Evolutionary conservation across 2,329 filamentous ascomycete genomes (phyloP), one percentile per base, ranked within the genome.

Genomic region (Mollisiaceae sp.): DNA sequence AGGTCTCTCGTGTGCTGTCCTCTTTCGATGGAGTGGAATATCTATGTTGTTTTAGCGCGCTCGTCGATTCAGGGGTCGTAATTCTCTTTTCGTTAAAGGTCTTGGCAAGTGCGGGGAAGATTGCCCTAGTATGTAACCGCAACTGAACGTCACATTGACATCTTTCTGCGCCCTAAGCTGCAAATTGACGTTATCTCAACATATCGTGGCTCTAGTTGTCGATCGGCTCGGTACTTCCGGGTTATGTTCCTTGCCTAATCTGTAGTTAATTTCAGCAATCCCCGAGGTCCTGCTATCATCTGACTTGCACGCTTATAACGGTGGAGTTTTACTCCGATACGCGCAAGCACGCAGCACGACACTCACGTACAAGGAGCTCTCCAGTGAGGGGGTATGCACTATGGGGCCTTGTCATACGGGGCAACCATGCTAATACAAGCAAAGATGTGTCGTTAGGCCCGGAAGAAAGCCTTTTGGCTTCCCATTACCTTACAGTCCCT

Each of bases 21-120:
- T 32, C 6, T 32, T 32, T 32, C 27, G 27, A 32, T 32, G 27
- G 27, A 6, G 6, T 32, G 8, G 2, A 41, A 2, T 2, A 5
- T 12, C 8, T 41, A 18, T 41, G 38, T 41, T n/a, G n/a, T n/a
- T n/a, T n/a, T n/a, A n/a, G n/a, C n/a, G n/a, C n/a, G n/a, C n/a
- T 18, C 38, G 12, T 41, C 3, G 12, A 41, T 14, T 12, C 2
- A n/a, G 43, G 43, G 43, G 43, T 47, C 20, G 43, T 41, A 32
- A 6, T 18, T 47, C 43, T 18, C 12, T 15, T 3, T 15, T 15
- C n/a, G n/a, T 9, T 20, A 14, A 45, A 15, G 18, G n/a, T 52
- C 47, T 52, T 52, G 47, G 47, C 47, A 52, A 27, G 22, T 52
- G 47, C 47, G 47, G 47, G 47, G 47, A 52, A 45, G 14, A 18